Evolutionary conservation across 2,329 filamentous ascomycete species (phyloP).

Genomic region (Tolypocladium inflatum): DNA sequence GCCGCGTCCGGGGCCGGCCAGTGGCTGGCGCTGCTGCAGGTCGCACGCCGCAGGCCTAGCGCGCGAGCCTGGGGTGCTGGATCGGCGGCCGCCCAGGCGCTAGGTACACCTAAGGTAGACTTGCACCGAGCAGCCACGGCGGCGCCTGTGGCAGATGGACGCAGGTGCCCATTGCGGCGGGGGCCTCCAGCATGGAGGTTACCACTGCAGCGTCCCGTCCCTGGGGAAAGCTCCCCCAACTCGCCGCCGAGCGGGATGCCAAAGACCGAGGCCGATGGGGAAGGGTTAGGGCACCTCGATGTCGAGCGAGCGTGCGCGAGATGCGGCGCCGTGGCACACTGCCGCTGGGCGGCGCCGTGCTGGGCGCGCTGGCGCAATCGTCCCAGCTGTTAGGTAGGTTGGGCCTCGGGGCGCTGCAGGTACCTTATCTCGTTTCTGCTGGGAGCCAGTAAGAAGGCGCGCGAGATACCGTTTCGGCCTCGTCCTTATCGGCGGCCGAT

Average conservation of each 20-base stretch:
- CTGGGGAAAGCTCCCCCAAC: not conserved
- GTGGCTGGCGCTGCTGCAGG: conserved; percentile 1
- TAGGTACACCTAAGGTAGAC: too few relatives aligned
- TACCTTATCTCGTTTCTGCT: not conserved
- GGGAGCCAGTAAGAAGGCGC: not conserved
- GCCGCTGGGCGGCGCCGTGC: not conserved
- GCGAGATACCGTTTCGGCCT: not conserved
- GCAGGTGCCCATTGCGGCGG: not conserved
- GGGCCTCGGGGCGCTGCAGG: not conserved
- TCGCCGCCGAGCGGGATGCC: not conserved
- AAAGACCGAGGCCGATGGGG: not conserved
- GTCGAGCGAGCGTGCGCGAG: too few relatives aligned
- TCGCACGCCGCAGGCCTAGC: not conserved
- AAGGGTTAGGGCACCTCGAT: not conserved
- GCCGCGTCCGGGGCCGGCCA: not conserved
- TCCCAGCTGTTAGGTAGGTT: not conserved
- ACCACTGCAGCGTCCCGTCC: not conserved
- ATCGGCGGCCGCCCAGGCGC: not conserved
- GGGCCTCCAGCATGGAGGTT: not conserved
- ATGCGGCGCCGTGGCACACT: too few relatives aligned
- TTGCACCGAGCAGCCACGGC: not conserved
- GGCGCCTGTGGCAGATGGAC: not conserved
- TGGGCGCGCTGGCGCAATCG: not conserved
- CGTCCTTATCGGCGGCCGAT: not conserved
- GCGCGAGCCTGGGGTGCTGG: not conserved